phyloP scores from a whole-genome alignment of 352 stramenopile genomes.

The Lagenidium giganteum region DNA sequence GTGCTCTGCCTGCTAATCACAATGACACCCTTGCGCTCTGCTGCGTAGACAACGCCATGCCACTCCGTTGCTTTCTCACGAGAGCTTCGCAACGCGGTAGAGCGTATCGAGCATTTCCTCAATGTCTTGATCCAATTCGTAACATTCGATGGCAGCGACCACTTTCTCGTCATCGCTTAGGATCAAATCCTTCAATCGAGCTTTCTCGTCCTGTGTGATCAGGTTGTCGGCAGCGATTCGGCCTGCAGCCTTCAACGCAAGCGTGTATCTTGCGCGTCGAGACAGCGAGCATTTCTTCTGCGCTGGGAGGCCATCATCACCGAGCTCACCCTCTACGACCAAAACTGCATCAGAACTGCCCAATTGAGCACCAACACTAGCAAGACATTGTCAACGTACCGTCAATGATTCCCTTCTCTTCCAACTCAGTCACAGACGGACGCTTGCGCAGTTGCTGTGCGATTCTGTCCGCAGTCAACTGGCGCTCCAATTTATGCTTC shows the following conservation, averaged over 20 bases:
- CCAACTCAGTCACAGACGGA: constrained; percentile 62
- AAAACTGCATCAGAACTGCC: background rate
- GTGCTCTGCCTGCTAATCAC: no score
- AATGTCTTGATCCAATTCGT: constrained; percentile 78
- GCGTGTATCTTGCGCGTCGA: constrained; percentile 64
- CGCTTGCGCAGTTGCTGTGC: constrained; percentile 63
- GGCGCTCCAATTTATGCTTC: constrained; percentile 68
- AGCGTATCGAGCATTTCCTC: constrained; percentile 84
- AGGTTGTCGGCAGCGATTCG: constrained; percentile 80
- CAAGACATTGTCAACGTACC: constrained; percentile 28
- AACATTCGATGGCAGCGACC: constrained; percentile 71
- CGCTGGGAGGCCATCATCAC: constrained; percentile 24
- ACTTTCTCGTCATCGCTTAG: constrained; percentile 75
- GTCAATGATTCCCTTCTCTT: constrained; percentile 75
- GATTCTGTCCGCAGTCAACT: constrained; percentile 68
- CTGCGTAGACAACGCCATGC: constrained; percentile 2
- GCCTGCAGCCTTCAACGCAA: constrained; percentile 72
- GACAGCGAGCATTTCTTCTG: constrained; percentile 45
- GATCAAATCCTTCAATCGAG: constrained; percentile 79
- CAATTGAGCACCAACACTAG: constrained; percentile 4
- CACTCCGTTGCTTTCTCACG: no score
- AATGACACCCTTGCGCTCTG: no score
- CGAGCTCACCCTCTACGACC: constrained; percentile 58
- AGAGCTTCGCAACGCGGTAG: constrained; percentile 68
- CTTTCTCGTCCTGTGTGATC: constrained; percentile 73